These are phyloP conservation scores for Acacia confusa DNA, from an alignment of 306 rosid genomes.

Conservation along the genomic window DNA sequence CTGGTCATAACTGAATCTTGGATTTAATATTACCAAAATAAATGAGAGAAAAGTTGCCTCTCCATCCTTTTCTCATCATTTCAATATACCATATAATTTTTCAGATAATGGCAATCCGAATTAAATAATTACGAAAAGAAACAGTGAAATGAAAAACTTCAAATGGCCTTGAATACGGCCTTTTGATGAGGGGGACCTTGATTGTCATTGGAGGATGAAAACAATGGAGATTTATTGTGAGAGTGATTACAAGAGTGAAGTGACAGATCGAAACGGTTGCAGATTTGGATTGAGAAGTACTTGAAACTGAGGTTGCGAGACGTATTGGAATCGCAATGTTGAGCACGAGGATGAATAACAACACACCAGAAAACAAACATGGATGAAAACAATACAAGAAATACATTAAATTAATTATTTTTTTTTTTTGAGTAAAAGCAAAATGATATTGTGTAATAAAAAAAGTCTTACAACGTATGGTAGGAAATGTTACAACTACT, in stretches of 20 bases:
- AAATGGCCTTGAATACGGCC: too few relatives aligned
- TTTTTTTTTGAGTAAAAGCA: too few relatives aligned
- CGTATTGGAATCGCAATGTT: constrained; percentile 7
- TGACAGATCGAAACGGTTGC: constrained; percentile 34
- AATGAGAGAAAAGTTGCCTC: background rate
- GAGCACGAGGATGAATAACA: constrained; percentile 57
- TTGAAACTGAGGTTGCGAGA: constrained; percentile 51
- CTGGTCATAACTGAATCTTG: too few relatives aligned
- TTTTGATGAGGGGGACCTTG: too few relatives aligned
- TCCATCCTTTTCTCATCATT: background rate
- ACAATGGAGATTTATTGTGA: constrained; percentile 43
- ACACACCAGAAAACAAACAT: too few relatives aligned
- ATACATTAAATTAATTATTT: too few relatives aligned
- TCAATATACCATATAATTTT: background rate
- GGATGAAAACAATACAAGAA: background rate
- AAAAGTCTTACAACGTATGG: too few relatives aligned
- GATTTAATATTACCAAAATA: background rate
- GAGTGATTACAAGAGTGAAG: constrained; percentile 44
- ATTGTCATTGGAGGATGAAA: constrained; percentile 60
- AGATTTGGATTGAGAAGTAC: constrained; percentile 49
- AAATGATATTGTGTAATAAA: too few relatives aligned
- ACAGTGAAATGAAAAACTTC: too few relatives aligned
- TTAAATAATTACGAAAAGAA: too few relatives aligned
- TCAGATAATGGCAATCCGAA: background rate
- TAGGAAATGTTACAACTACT: too few relatives aligned